phyloP scores from a whole-genome alignment of 805 yeast genomes.

The Cyberlindnera bimundalis region DNA sequence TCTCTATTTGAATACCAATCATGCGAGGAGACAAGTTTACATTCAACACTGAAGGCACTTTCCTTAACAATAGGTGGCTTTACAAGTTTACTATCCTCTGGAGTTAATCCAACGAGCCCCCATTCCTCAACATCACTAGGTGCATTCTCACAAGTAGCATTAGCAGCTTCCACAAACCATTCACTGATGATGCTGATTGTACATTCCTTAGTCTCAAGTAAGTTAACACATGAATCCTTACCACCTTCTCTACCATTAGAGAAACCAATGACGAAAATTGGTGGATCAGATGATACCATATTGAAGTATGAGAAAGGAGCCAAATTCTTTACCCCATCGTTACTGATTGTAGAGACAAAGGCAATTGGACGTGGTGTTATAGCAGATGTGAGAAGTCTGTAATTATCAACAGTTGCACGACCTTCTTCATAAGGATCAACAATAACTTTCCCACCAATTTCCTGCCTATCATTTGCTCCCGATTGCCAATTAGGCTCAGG shows the following conservation, averaged over 20 bases:
- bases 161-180: conserved; percentile 65
- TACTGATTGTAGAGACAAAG: conserved; percentile 45
- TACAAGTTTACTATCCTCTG: conserved; percentile 40
- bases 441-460: conserved; percentile 33
- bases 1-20: conserved; percentile 39
- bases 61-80: conserved; percentile 58
- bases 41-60: conserved; percentile 57
- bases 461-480: conserved; percentile 2
- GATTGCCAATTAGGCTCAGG: conserved; percentile 12
- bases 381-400: conserved; percentile 48
- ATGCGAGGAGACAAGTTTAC: conserved; percentile 42
- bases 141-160: conserved; percentile 43
- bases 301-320: conserved; percentile 62
- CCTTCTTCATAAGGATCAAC: conserved; percentile 41
- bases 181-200: conserved; percentile 57
- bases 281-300: conserved; percentile 51
- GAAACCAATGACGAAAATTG: conserved; percentile 50
- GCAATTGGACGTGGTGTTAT: conserved; percentile 62
- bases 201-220: conserved; percentile 49
- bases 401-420: conserved; percentile 33
- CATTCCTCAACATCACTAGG: conserved; percentile 54
- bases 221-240: conserved; percentile 50
- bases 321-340: conserved; percentile 43
- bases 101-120: conserved; percentile 51
- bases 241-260: conserved; percentile 33